Evolutionary conservation across 495 filamentous ascomycete genomes (phyloP).

Genomic region (Xylaria venustula): DNA sequence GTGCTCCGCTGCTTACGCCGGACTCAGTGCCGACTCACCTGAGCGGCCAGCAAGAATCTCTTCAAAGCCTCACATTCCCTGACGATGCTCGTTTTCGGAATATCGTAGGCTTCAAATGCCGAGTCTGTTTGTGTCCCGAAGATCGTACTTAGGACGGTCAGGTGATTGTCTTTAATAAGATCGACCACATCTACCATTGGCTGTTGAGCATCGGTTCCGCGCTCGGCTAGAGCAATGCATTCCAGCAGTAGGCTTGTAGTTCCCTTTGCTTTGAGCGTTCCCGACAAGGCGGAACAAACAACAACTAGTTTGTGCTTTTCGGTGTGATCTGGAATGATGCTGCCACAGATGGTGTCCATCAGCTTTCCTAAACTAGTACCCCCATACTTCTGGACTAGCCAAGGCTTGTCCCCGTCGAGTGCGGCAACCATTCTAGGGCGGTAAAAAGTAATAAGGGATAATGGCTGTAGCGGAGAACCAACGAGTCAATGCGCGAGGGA

Average conservation of each 20-base stretch:
- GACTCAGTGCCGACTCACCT: conserved; percentile 20
- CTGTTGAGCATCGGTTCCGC: conserved; percentile 22
- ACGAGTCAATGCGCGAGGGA: neutral
- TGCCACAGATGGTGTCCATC: conserved; percentile 33
- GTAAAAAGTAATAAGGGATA: neutral
- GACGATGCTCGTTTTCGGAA: conserved; percentile 22
- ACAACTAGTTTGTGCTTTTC: conserved; percentile 32
- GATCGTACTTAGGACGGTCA: conserved; percentile 22
- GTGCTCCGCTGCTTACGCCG: neutral
- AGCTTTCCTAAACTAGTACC: conserved; percentile 43
- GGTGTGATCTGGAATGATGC: conserved; percentile 36
- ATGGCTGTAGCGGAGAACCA: neutral
- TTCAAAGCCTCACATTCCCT: conserved; percentile 38
- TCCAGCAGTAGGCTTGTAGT: conserved; percentile 36
- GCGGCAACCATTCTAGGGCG: conserved; percentile 9
- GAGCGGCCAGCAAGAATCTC: conserved; percentile 33
- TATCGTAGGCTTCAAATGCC: conserved; percentile 17
- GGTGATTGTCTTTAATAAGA: conserved; percentile 33
- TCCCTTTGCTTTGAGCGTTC: conserved; percentile 30
- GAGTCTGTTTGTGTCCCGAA: conserved; percentile 12
- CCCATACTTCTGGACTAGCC: conserved; percentile 47
- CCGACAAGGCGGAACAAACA: conserved; percentile 35
- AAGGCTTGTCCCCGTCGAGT: conserved; percentile 25
- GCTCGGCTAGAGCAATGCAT: conserved; percentile 33
- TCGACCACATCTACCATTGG: conserved; percentile 33